Evolutionary conservation across 1,284 basidiomycete species (phyloP).

Genomic region (Coniferiporia sulphurascens): DNA sequence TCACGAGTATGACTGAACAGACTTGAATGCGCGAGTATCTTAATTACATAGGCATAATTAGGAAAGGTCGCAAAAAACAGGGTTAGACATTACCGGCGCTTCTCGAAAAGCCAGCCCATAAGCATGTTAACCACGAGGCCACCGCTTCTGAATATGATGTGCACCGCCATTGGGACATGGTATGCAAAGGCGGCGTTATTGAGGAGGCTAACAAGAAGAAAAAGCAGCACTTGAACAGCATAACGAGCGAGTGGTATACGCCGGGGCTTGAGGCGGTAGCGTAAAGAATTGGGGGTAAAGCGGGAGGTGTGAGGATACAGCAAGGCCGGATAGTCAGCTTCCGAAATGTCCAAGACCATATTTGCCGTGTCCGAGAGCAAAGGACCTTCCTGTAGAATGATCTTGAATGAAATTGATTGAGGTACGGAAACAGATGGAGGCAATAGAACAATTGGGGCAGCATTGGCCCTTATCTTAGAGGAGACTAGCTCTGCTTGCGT

Average conservation of each 20-base stretch:
- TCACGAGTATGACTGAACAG: conserved; percentile 74
- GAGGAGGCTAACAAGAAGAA: conserved; percentile 76
- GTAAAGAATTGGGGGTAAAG: conserved; percentile 26
- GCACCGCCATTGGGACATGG: conserved; percentile 84
- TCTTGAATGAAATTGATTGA: background rate
- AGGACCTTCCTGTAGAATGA: conserved; percentile 6
- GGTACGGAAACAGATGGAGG: background rate
- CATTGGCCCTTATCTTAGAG: background rate
- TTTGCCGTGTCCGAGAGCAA: background rate
- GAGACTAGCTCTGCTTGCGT: background rate
- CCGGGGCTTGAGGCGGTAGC: conserved; percentile 47
- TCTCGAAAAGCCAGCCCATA: conserved; percentile 60
- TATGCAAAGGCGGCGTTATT: conserved; percentile 92
- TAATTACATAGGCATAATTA: conserved; percentile 4
- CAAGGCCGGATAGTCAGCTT: conserved; percentile 1
- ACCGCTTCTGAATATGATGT: conserved; percentile 92
- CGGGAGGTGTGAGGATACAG: conserved; percentile 11
- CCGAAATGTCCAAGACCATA: conserved; percentile 15
- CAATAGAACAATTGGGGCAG: background rate
- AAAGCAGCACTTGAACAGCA: conserved; percentile 78
- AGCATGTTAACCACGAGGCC: conserved; percentile 82
- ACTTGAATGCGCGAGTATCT: conserved; percentile 72
- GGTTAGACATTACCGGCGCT: conserved; percentile 42
- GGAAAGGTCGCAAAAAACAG: conserved; percentile 5
- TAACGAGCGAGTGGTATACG: conserved; percentile 75